Conservation (phyloP, 2,329 filamentous ascomycete species). For the Chrysoporthe deuterocubensis region DNA sequence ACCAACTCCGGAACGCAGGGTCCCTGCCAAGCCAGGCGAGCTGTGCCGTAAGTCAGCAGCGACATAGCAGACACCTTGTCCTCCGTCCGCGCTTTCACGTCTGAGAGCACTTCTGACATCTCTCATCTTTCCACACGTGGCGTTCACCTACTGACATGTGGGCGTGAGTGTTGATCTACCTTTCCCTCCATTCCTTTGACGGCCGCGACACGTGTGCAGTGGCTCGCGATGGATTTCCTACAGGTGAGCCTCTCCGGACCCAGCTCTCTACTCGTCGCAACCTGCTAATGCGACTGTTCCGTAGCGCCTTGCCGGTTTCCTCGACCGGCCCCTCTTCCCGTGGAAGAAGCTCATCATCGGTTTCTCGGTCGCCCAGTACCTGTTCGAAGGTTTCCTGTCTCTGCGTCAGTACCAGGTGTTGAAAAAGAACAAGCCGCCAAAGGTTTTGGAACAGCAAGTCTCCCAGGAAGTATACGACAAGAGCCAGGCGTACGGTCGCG, state of each 20-base stretch:
- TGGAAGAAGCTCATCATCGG: slow-evolving; percentile 97
- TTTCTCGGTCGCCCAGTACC: slow-evolving; percentile 89
- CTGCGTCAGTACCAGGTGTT: slow-evolving; percentile 89
- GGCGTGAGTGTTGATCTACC: slow-evolving; percentile 12
- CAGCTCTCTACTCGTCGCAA: slow-evolving; percentile 30
- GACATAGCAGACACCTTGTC: slow-evolving; percentile 27
- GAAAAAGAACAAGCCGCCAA: slow-evolving; percentile 77
- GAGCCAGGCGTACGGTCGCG: slow-evolving; percentile 91
- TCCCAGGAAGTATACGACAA: slow-evolving; percentile 92
- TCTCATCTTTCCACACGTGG: slow-evolving; percentile 3
- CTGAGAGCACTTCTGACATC: slow-evolving; percentile 15
- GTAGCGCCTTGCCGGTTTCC: slow-evolving; percentile 76
- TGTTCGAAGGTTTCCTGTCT: slow-evolving; percentile 88
- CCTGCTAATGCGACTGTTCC: slow-evolving; percentile 28
- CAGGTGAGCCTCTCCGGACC: slow-evolving; percentile 36
- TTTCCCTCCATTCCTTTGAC: slow-evolving; percentile 18
- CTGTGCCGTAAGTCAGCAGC: background rate
- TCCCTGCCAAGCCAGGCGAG: slow-evolving; percentile 17
- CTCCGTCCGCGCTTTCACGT: slow-evolving; percentile 15
- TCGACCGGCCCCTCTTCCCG: slow-evolving; percentile 91
- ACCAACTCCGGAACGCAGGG: background rate
- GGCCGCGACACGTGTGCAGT: slow-evolving; percentile 27
- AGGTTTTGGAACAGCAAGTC: slow-evolving; percentile 86
- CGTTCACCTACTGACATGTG: slow-evolving; percentile 17
- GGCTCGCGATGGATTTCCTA: slow-evolving; percentile 39